phyloP scores from a whole-genome alignment of 192 early-diverging fungal species.

The Dimargaris cristalligena region DNA sequence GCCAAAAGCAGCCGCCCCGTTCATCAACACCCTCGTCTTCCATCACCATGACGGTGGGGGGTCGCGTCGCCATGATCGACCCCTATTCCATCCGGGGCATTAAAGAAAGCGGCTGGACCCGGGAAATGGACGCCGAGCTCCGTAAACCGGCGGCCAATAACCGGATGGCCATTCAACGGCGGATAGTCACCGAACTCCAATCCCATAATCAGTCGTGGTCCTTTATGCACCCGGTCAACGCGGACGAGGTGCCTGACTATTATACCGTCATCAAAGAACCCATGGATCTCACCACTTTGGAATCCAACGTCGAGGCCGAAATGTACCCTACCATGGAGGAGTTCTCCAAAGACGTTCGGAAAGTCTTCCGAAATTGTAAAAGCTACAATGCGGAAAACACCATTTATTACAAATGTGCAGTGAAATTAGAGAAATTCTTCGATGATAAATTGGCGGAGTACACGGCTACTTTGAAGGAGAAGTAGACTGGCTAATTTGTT shows the following conservation, averaged over 20 bases:
- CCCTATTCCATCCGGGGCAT: slow-evolving; percentile 80
- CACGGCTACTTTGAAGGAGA: slow-evolving; percentile 18
- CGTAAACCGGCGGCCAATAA: neutral
- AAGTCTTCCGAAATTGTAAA: slow-evolving; percentile 88
- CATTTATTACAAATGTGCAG: slow-evolving; percentile 65
- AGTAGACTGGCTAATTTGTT: neutral
- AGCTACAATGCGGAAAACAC: slow-evolving; percentile 81
- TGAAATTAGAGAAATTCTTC: slow-evolving; percentile 58
- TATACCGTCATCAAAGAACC: slow-evolving; percentile 91
- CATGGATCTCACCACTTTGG: slow-evolving; percentile 85
- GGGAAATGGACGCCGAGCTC: slow-evolving; percentile 53
- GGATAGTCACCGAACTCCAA: slow-evolving; percentile 58
- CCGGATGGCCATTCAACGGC: slow-evolving; percentile 36
- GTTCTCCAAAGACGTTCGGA: slow-evolving; percentile 69
- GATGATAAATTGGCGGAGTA: slow-evolving; percentile 53
- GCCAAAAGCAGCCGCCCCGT: neutral
- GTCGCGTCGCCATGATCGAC: slow-evolving; percentile 37
- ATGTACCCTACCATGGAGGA: slow-evolving; percentile 64
- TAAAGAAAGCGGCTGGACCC: slow-evolving; percentile 82
- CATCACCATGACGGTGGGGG: too few species aligned
- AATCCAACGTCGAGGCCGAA: slow-evolving; percentile 67
- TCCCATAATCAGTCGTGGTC: slow-evolving; percentile 78
- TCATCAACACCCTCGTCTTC: too few species aligned
- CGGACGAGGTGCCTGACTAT: slow-evolving; percentile 81
- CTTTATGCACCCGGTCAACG: slow-evolving; percentile 79